Conservation (phyloP, 2,329 filamentous ascomycete genomes). For the Zymoseptoria passerinii region DNA sequence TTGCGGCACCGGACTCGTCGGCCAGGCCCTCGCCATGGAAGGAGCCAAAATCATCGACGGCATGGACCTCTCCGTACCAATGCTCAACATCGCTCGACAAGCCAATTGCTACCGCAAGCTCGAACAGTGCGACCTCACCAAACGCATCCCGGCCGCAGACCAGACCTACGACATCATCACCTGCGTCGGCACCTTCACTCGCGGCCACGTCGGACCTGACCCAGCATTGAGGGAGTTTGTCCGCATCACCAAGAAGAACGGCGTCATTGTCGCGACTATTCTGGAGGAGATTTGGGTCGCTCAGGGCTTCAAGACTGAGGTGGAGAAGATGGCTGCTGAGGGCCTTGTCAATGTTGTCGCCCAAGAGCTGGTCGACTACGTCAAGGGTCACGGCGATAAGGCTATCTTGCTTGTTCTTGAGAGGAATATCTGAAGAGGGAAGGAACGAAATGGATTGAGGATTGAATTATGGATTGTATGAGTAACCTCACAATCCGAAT, state of each 20-base stretch:
- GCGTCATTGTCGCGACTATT: constrained; percentile 46
- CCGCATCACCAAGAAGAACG: constrained; percentile 40
- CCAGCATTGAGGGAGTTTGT: constrained; percentile 44
- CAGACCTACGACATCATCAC: constrained; percentile 43
- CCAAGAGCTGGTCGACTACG: constrained; percentile 26
- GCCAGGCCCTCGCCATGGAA: constrained; percentile 37
- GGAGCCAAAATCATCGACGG: constrained; percentile 44
- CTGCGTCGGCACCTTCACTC: constrained; percentile 49
- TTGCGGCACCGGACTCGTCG: constrained; percentile 49
- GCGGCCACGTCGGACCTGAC: constrained; percentile 47
- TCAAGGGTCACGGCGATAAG: constrained; percentile 19
- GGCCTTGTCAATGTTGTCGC: constrained; percentile 32
- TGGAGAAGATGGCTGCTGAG: constrained; percentile 32
- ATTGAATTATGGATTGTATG: not conserved
- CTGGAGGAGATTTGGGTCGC: constrained; percentile 43
- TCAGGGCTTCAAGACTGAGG: constrained; percentile 41
- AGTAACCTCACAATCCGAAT: too few species aligned
- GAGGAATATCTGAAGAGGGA: constrained; percentile 9
- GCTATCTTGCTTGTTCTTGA: constrained; percentile 20
- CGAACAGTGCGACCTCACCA: constrained; percentile 40
- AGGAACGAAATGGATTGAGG: not conserved
- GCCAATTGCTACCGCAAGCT: constrained; percentile 43
- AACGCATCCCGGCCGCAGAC: constrained; percentile 34
- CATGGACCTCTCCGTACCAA: constrained; percentile 45
- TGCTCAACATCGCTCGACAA: constrained; percentile 46